A percentile compares a stretch with the other conserved stretches of the same genome.
Evolutionary conservation across 2,329 filamentous ascomycete genomes (phyloP).

Genomic region (Magnaporthales sp.): DNA sequence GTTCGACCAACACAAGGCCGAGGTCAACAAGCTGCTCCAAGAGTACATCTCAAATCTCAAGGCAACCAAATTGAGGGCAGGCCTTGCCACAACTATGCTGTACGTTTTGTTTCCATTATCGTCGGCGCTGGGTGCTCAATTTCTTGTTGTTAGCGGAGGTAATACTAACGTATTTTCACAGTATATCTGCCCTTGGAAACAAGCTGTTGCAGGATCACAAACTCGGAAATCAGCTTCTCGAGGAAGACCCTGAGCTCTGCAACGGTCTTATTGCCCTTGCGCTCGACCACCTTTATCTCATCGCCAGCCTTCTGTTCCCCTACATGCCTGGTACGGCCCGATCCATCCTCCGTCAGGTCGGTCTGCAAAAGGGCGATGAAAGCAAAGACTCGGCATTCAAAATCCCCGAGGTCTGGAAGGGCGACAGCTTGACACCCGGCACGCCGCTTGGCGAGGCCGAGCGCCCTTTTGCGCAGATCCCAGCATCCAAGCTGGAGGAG

Average conservation of each 20-base stretch:
- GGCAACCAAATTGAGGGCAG: slow-evolving; percentile 60
- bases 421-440: slow-evolving; percentile 55
- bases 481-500: slow-evolving; percentile 61
- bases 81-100: slow-evolving; percentile 50
- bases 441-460: slow-evolving; percentile 63
- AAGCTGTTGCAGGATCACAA: slow-evolving; percentile 34
- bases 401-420: slow-evolving; percentile 60
- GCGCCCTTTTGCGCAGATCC: slow-evolving; percentile 59
- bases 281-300: slow-evolving; percentile 73
- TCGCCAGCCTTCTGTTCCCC: slow-evolving; percentile 69
- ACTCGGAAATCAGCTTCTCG: slow-evolving; percentile 35
- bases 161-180: background rate
- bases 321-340: slow-evolving; percentile 77
- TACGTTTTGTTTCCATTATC: slow-evolving; percentile 31
- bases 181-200: slow-evolving; percentile 49
- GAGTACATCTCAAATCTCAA: slow-evolving; percentile 63
- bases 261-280: slow-evolving; percentile 63
- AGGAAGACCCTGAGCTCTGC: slow-evolving; percentile 45
- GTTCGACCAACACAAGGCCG: slow-evolving; percentile 16
- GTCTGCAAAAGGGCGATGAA: background rate
- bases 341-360: slow-evolving; percentile 69
- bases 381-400: slow-evolving; percentile 15
- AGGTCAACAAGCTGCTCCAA: slow-evolving; percentile 57
- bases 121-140: slow-evolving; percentile 31
- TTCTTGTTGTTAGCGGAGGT: slow-evolving; percentile 8